A percentile compares a stretch with the other conserved stretches of the same genome.
These are phyloP conservation scores for Scenedesmus sp. DNA, from an alignment of 163 green algal genomes.

Conservation along the genomic window DNA sequence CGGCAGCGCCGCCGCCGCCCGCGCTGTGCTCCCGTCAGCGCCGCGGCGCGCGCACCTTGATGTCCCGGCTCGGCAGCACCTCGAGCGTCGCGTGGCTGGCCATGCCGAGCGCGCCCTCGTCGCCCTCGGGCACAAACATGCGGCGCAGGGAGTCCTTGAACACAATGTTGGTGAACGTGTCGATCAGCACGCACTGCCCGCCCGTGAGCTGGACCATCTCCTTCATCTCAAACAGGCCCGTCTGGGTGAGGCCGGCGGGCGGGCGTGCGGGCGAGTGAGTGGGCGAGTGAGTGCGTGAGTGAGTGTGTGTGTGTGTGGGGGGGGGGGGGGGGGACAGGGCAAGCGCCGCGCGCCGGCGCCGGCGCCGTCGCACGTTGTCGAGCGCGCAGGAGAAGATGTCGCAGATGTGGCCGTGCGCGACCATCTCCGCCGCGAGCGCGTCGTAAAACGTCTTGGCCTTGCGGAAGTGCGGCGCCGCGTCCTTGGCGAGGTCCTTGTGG, in stretches of 20 bases:
- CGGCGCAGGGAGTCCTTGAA: slow-evolving; percentile 85
- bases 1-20: too few relatives aligned
- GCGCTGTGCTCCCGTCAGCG: too few relatives aligned
- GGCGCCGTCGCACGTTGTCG: slow-evolving; percentile 81
- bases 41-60: slow-evolving; percentile 67
- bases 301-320: too few relatives aligned
- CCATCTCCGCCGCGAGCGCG: slow-evolving; percentile 81
- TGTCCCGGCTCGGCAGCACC: slow-evolving; percentile 70
- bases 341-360: background rate
- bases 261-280: background rate
- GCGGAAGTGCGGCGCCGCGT: slow-evolving; percentile 83
- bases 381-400: slow-evolving; percentile 97
- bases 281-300: too few relatives aligned
- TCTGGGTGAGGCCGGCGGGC: too few relatives aligned
- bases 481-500: slow-evolving; percentile 88
- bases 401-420: slow-evolving; percentile 87
- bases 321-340: too few relatives aligned
- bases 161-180: slow-evolving; percentile 85
- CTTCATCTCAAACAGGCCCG: slow-evolving; percentile 93
- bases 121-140: slow-evolving; percentile 69
- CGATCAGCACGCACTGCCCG: slow-evolving; percentile 84
- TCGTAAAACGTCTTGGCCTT: slow-evolving; percentile 93
- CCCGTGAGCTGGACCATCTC: slow-evolving; percentile 84
- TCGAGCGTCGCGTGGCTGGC: slow-evolving; percentile 80
- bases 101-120: slow-evolving; percentile 71